Percentiles rank a stretch among this genome's conserved stretches.
Evolutionary conservation across 192 early-diverging fungal species (phyloP).

Genomic region (Gaertneriomyces semiglobifer): DNA sequence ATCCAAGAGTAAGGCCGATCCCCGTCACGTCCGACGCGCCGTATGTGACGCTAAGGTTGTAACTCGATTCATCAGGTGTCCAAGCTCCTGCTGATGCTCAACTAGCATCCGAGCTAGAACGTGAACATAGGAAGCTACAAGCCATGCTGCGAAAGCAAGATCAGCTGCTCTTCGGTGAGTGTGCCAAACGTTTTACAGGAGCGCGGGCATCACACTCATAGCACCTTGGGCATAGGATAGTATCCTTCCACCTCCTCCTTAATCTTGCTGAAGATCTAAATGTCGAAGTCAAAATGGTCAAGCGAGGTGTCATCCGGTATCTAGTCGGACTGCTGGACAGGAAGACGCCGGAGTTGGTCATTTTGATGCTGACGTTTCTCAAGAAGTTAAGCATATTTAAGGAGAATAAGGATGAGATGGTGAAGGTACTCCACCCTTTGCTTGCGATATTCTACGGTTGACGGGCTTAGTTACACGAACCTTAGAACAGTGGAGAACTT

Average conservation of each 20-base stretch:
- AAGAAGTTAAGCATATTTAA: conserved; percentile 51
- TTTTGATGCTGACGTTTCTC: conserved; percentile 48
- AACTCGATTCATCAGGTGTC: conserved; percentile 11
- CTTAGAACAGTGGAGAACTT: conserved; percentile 32
- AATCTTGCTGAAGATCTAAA: conserved; percentile 53
- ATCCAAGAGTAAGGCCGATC: conserved; percentile 23
- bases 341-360: conserved; percentile 46
- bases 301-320: conserved; percentile 49
- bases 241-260: conserved; percentile 52
- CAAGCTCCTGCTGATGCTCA: conserved; percentile 36
- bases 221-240: conserved; percentile 9
- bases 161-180: conserved; percentile 54
- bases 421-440: conserved; percentile 25
- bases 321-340: conserved; percentile 46
- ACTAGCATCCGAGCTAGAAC: conserved; percentile 34
- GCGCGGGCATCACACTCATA: not conserved
- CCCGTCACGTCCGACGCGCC: not conserved
- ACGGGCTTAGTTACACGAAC: conserved; percentile 6
- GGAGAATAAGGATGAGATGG: conserved; percentile 58
- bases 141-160: conserved; percentile 56
- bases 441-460: conserved; percentile 9
- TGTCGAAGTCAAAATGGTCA: conserved; percentile 62
- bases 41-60: not conserved
- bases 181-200: not conserved
- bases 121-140: conserved; percentile 54